Percentiles rank a stretch among this genome's conserved stretches.
These are phyloP conservation scores for Fusarium miscanthi DNA, from an alignment of 2,329 filamentous ascomycete genomes.

Conservation along the genomic window DNA sequence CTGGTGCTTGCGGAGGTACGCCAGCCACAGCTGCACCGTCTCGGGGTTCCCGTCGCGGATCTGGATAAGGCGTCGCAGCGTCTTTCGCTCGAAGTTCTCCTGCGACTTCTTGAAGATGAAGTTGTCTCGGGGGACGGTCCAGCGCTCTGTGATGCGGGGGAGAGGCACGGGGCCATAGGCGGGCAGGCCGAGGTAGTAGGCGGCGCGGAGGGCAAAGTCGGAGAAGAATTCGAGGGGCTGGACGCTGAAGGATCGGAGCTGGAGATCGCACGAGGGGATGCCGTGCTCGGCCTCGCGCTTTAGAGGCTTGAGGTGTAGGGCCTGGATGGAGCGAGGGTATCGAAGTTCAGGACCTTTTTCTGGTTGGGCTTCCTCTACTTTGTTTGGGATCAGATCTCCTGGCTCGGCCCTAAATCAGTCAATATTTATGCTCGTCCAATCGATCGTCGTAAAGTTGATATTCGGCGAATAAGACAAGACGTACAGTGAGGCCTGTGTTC, in stretches of 20 bases:
- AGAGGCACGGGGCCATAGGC: conserved; percentile 88
- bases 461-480: conserved; percentile 27
- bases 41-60: conserved; percentile 93
- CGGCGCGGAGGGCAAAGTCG: conserved; percentile 93
- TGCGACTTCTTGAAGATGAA: conserved; percentile 98
- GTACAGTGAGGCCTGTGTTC: conserved; percentile 45
- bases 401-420: conserved; percentile 30
- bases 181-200: conserved; percentile 91
- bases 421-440: background rate
- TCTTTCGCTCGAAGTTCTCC: conserved; percentile 97
- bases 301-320: conserved; percentile 86
- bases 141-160: conserved; percentile 87
- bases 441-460: background rate
- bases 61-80: conserved; percentile 85
- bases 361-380: conserved; percentile 10
- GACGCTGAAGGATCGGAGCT: conserved; percentile 89
- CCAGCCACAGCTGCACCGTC: conserved; percentile 90
- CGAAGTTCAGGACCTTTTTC: conserved; percentile 54
- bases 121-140: conserved; percentile 89
- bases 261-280: conserved; percentile 88
- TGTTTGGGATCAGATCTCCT: conserved; percentile 31
- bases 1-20: conserved; percentile 89
- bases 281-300: conserved; percentile 79
- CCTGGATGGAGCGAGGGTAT: conserved; percentile 83
- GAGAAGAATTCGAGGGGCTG: conserved; percentile 93